Evolutionary conservation across 148 eudicot species (phyloP), one percentile per base, ranked within the genome.

Genomic region (Chenopodium suecicum): DNA sequence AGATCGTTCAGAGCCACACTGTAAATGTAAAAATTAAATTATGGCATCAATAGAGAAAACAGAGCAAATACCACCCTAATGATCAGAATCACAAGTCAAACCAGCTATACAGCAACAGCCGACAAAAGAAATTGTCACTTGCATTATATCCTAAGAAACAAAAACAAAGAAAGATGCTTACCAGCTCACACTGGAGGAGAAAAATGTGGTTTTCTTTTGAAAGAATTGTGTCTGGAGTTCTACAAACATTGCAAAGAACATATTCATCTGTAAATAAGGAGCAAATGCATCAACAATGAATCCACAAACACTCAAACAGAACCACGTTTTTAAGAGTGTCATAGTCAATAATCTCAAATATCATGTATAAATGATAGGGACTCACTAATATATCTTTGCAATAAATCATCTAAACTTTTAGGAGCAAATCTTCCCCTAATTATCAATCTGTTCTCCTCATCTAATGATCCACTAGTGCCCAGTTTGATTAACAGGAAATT

Each of bases 1-100:
- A 27, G 93, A 90, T 66, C 88, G 81, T 78, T 89, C 96, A 69
- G 90, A 89, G 37, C 93, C 92, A 75, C 98, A 91, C 96, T 92
- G 78, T 86, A 83, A 2, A 48, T 44, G 73, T 50, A 37, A 11
- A 67, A 74, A 56, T 16, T 17, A 67, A 74, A 56, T 16, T 6
- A 70, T n/a, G 54, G 75, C 17, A 65, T 77, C 34, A 78, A 16
- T 5, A 48, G 14, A 17, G 29, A 48, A 44, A 32, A 31, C 54
- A 37, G 47, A 20, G 65, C 27, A 63, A 23, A 60, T 32, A 19
- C 8, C 8, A 1, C 17, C 6, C 16, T 10, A 62, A 20, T 22
- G 27, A 5, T 62, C 25, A 62, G 23, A 62, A 20, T 58, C 4
- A 58, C 63, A 16, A 4, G 27, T 11, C 9, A 56, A 56, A 56